Conservation (phyloP, 2,329 filamentous ascomycete species). For the Cordyceps cicadae region DNA sequence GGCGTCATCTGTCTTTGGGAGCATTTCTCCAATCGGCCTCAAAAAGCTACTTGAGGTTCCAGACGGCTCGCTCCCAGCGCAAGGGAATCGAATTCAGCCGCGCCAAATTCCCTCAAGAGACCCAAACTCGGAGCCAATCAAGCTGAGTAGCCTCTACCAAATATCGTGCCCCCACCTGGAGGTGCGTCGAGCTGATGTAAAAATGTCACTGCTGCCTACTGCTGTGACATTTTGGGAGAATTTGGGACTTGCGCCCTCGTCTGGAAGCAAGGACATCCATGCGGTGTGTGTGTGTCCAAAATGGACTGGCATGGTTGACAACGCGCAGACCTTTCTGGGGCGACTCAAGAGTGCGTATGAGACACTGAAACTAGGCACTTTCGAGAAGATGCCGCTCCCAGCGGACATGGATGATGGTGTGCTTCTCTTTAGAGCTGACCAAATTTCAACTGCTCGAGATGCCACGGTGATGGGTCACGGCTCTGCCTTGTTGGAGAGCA, state of each 20-base stretch:
- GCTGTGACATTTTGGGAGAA: constrained; percentile 76
- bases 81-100: constrained; percentile 43
- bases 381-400: constrained; percentile 42
- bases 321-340: constrained; percentile 55
- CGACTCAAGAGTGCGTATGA: constrained; percentile 66
- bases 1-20: constrained; percentile 37
- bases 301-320: constrained; percentile 53
- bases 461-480: constrained; percentile 33
- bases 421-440: constrained; percentile 42
- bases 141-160: constrained; percentile 47
- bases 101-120: constrained; percentile 36
- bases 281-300: constrained; percentile 64
- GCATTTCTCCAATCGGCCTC: constrained; percentile 28
- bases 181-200: constrained; percentile 59
- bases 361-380: constrained; percentile 60
- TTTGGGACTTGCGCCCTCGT: constrained; percentile 63
- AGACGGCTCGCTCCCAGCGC: constrained; percentile 46
- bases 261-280: constrained; percentile 62
- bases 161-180: constrained; percentile 64
- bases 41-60: constrained; percentile 48
- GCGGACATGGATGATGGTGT: constrained; percentile 35
- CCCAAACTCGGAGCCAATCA: constrained; percentile 36
- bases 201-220: constrained; percentile 65
- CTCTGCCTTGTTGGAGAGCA: constrained; percentile 39
- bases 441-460: constrained; percentile 33